phyloP scores from a whole-genome alignment of 2,329 filamentous ascomycete genomes.

The Pseudogymnoascus sp. region DNA sequence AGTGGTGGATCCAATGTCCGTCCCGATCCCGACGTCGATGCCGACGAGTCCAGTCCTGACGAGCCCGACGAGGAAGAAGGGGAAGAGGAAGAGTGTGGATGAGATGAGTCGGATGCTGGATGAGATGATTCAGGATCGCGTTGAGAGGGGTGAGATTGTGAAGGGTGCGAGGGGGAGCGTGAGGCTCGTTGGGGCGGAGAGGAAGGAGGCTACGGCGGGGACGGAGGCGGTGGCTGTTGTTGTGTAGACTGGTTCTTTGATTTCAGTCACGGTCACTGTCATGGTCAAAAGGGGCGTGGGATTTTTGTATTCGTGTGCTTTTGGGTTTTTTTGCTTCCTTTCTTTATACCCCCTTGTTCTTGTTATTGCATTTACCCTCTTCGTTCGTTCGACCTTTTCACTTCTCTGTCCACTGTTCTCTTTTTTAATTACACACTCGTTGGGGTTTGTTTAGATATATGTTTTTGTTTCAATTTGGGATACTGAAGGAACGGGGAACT shows the following conservation, averaged over 20 bases:
- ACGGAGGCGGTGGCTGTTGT: constrained; percentile 14
- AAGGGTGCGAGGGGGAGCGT: constrained; percentile 61
- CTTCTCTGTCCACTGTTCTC: background rate
- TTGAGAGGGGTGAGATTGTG: constrained; percentile 66
- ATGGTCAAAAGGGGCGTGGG: constrained; percentile 25
- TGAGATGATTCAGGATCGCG: constrained; percentile 89
- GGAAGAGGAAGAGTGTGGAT: constrained; percentile 61
- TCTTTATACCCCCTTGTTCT: constrained; percentile 11
- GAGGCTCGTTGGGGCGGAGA: constrained; percentile 43
- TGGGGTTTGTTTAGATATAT: background rate
- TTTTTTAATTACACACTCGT: background rate
- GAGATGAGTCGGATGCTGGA: constrained; percentile 92
- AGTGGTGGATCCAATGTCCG: background rate
- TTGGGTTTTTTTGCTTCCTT: background rate
- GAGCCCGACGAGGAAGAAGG: constrained; percentile 21
- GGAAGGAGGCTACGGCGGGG: constrained; percentile 17
- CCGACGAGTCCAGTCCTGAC: background rate
- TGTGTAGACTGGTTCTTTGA: constrained; percentile 19
- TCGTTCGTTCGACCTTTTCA: constrained; percentile 11
- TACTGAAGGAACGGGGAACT: background rate
- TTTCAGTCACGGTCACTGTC: constrained; percentile 5
- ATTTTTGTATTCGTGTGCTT: constrained; percentile 12
- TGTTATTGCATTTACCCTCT: constrained; percentile 17
- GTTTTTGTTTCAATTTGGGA: constrained; percentile 1
- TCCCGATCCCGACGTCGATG: background rate